A percentile compares a stretch with the other conserved stretches of the same genome.
Evolutionary conservation across 1,139 yeast species (phyloP).

Genomic region (Yamadazyma dushanensis): DNA sequence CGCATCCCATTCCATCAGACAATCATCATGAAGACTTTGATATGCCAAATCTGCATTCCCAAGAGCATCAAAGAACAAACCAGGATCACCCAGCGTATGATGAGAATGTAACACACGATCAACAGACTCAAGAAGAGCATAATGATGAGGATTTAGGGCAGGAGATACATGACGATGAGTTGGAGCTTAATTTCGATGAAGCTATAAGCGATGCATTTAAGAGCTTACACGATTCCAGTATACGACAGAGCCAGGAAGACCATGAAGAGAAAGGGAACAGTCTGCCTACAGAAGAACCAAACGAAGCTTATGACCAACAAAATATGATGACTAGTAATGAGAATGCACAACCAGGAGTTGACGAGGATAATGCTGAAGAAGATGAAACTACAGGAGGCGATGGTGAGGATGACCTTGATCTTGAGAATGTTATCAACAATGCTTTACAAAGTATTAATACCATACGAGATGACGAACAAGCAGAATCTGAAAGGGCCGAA

Average conservation of each 20-base stretch:
- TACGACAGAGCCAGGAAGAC: slow-evolving; percentile 4
- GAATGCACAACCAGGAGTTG: slow-evolving; percentile 1
- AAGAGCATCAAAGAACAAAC: neutral
- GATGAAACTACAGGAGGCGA: slow-evolving; percentile 10
- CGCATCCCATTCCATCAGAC: neutral
- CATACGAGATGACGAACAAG: slow-evolving; percentile 11
- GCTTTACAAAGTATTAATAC: slow-evolving; percentile 18
- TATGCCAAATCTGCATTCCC: neutral
- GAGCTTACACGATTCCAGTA: slow-evolving; percentile 12
- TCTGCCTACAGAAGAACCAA: too few species aligned
- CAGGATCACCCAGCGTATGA: neutral
- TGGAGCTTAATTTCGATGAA: slow-evolving; percentile 25
- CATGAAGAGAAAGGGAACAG: too few species aligned
- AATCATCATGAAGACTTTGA: slow-evolving; percentile 1
- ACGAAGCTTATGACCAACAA: neutral
- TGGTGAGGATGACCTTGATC: slow-evolving; percentile 21
- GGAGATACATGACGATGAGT: slow-evolving; percentile 14
- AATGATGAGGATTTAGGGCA: slow-evolving; percentile 11
- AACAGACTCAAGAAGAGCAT: slow-evolving; percentile 1
- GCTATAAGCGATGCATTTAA: slow-evolving; percentile 33
- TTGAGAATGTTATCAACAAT: slow-evolving; percentile 16
- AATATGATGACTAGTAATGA: neutral
- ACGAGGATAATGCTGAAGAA: slow-evolving; percentile 2
- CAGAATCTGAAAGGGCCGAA: neutral
- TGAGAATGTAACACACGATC: slow-evolving; percentile 2